phyloP scores from a whole-genome alignment of 164 flowering plant species.

The Saururus chinensis region DNA sequence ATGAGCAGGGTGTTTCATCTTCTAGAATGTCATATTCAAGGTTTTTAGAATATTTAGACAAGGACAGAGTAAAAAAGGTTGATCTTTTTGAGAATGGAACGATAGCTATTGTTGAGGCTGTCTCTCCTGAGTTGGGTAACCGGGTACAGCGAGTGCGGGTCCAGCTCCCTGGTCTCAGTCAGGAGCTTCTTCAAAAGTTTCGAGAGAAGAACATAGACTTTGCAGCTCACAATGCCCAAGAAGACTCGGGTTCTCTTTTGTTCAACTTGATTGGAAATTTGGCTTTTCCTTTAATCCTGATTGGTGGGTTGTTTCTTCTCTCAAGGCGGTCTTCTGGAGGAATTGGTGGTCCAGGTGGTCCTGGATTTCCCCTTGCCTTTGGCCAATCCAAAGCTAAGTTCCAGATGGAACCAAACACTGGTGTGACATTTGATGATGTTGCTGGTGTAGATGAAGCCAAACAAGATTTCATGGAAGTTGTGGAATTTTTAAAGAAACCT shows the following conservation, averaged over 20 bases:
- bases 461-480: slow-evolving; percentile 92
- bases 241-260: slow-evolving; percentile 71
- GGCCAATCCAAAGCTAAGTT: slow-evolving; percentile 90
- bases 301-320: slow-evolving; percentile 85
- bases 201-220: slow-evolving; percentile 93
- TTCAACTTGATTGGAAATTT: slow-evolving; percentile 75
- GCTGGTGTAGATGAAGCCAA: slow-evolving; percentile 98
- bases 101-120: slow-evolving; percentile 89
- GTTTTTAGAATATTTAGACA: slow-evolving; percentile 80
- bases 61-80: slow-evolving; percentile 69
- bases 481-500: slow-evolving; percentile 85
- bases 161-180: slow-evolving; percentile 87
- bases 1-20: slow-evolving; percentile 91
- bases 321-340: slow-evolving; percentile 80
- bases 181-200: slow-evolving; percentile 86
- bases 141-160: slow-evolving; percentile 84
- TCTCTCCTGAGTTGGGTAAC: slow-evolving; percentile 82
- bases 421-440: slow-evolving; percentile 91
- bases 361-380: slow-evolving; percentile 71
- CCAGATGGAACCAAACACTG: slow-evolving; percentile 96
- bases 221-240: slow-evolving; percentile 89
- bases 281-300: slow-evolving; percentile 73
- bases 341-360: slow-evolving; percentile 97
- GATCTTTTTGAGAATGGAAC: slow-evolving; percentile 94
- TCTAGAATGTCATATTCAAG: slow-evolving; percentile 95